phyloP scores from a whole-genome alignment of 2,329 filamentous ascomycete genomes.

The Hirsutella minnesotensis region DNA sequence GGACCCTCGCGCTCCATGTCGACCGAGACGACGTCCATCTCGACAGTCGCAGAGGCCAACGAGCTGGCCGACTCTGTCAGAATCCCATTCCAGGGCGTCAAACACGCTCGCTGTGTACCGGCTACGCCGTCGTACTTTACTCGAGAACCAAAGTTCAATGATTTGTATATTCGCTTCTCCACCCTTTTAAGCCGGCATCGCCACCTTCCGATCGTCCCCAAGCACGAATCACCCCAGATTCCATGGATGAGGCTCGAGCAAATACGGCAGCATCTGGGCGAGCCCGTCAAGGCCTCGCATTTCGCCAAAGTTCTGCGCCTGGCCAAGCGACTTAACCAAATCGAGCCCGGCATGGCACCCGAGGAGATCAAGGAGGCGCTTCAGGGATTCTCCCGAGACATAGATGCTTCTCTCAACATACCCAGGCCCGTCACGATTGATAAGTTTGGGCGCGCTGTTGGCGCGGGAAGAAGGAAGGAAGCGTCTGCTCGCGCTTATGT shows the following conservation, averaged over 20 bases:
- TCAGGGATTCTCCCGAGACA: constrained; percentile 58
- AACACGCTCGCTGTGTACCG: constrained; percentile 64
- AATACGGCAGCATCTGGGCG: constrained; percentile 60
- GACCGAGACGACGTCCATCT: constrained; percentile 8
- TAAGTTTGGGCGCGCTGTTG: constrained; percentile 64
- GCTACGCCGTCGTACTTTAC: constrained; percentile 92
- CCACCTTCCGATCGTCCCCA: constrained; percentile 55
- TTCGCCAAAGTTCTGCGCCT: constrained; percentile 68
- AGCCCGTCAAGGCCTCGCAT: constrained; percentile 62
- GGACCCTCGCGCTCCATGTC: constrained; percentile 13
- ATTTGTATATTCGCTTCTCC: constrained; percentile 65
- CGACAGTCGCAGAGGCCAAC: constrained; percentile 5
- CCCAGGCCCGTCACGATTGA: constrained; percentile 58
- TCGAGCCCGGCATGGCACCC: constrained; percentile 68
- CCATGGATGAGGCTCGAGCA: constrained; percentile 73
- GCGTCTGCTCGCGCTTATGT: constrained; percentile 76
- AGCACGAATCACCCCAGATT: constrained; percentile 56
- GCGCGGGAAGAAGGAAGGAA: constrained; percentile 76
- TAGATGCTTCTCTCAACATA: constrained; percentile 57
- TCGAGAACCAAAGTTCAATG: constrained; percentile 72
- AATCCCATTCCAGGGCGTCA: constrained; percentile 19
- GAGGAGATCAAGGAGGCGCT: constrained; percentile 54
- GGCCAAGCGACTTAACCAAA: constrained; percentile 71
- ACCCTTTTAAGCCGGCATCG: constrained; percentile 60
- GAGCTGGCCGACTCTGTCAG: constrained; percentile 12